These are phyloP conservation scores for Cicer bijugum DNA, from an alignment of 306 rosid species.

Conservation along the genomic window DNA sequence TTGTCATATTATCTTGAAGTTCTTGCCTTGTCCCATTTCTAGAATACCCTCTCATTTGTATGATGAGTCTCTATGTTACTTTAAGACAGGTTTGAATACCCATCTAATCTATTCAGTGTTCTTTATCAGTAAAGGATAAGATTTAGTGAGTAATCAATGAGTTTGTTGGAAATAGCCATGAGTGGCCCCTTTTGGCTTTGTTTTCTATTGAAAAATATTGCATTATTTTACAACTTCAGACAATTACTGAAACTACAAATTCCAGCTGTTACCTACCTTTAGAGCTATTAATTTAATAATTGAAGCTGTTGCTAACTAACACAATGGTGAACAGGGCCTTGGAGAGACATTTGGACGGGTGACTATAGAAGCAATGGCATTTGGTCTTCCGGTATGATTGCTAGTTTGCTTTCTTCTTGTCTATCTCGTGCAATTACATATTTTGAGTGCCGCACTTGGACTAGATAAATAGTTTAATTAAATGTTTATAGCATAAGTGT, in stretches of 20 bases:
- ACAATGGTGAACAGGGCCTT: constrained; percentile 67
- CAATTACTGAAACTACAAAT: constrained; percentile 13
- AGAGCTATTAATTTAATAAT: constrained; percentile 20
- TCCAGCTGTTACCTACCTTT: constrained; percentile 5
- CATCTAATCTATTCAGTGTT: background rate
- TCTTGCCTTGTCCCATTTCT: constrained; percentile 5
- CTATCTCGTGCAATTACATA: background rate
- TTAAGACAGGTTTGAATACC: constrained; percentile 15
- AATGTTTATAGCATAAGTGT: background rate
- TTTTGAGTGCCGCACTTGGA: background rate
- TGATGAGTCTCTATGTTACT: constrained; percentile 5
- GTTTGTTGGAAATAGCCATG: background rate
- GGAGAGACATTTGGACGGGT: constrained; percentile 98
- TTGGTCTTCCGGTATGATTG: constrained; percentile 87
- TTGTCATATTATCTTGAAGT: constrained; percentile 10
- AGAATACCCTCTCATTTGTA: constrained; percentile 13
- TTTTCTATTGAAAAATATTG: background rate
- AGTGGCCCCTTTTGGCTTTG: constrained; percentile 1
- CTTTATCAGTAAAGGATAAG: background rate
- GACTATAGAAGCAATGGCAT: constrained; percentile 92
- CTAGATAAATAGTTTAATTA: background rate
- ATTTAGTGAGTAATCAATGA: background rate
- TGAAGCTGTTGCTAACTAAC: constrained; percentile 40
- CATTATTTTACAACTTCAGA: constrained; percentile 6
- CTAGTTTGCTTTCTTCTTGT: constrained; percentile 20